These are phyloP conservation scores for Sporothrix variecibatus DNA, from an alignment of 2,329 filamentous ascomycete species.

Conservation along the genomic window DNA sequence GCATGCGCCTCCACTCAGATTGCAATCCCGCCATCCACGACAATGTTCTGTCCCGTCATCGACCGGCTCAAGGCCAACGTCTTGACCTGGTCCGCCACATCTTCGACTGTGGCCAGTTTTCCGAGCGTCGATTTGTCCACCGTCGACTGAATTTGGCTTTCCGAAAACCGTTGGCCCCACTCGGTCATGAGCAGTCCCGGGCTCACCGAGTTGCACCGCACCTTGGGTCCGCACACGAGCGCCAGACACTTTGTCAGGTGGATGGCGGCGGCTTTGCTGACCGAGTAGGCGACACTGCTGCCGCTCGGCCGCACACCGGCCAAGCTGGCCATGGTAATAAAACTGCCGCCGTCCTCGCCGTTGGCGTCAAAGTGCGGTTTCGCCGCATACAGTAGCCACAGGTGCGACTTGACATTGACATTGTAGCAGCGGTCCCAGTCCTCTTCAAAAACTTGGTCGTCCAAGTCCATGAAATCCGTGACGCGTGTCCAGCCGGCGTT, in stretches of 20 bases:
- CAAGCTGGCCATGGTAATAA: slow-evolving; percentile 64
- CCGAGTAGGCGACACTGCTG: slow-evolving; percentile 67
- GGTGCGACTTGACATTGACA: slow-evolving; percentile 63
- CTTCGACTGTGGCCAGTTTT: not conserved
- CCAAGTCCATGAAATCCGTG: slow-evolving; percentile 48
- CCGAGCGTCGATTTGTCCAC: not conserved
- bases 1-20: not conserved
- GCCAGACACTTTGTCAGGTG: slow-evolving; percentile 59
- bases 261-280: slow-evolving; percentile 73
- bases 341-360: slow-evolving; percentile 50
- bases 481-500: slow-evolving; percentile 64
- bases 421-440: slow-evolving; percentile 62
- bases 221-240: slow-evolving; percentile 52
- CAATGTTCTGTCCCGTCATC: slow-evolving; percentile 21
- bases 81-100: slow-evolving; percentile 20
- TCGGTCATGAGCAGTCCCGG: slow-evolving; percentile 53
- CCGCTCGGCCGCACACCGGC: slow-evolving; percentile 65
- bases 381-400: slow-evolving; percentile 60
- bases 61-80: slow-evolving; percentile 16
- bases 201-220: slow-evolving; percentile 59
- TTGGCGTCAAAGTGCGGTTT: slow-evolving; percentile 55
- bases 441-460: slow-evolving; percentile 56
- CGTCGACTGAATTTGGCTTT: not conserved
- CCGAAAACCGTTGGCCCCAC: slow-evolving; percentile 19
- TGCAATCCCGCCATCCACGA: slow-evolving; percentile 8